These are phyloP conservation scores for Microdochium trichocladiopsis DNA, from an alignment of 2,329 filamentous ascomycete species.

Conservation along the genomic window DNA sequence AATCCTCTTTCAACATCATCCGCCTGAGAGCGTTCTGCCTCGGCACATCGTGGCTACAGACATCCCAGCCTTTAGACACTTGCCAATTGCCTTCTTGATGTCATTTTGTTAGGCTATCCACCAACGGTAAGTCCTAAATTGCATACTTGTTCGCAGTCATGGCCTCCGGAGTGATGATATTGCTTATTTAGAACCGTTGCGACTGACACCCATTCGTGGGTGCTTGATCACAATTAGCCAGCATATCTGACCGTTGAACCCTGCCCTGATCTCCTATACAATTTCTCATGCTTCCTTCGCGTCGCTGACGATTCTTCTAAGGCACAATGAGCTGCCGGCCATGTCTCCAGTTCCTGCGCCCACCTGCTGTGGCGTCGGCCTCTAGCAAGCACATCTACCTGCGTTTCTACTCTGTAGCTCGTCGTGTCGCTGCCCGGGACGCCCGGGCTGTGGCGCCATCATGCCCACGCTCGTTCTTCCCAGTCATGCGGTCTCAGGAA, in stretches of 20 bases:
- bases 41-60: too few relatives aligned
- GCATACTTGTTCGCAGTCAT: background rate
- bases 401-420: slow-evolving; percentile 38
- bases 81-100: too few relatives aligned
- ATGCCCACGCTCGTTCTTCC: background rate
- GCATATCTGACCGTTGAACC: slow-evolving; percentile 30
- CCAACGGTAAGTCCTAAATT: background rate
- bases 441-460: background rate
- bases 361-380: slow-evolving; percentile 38
- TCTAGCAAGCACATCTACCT: slow-evolving; percentile 32
- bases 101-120: too few relatives aligned
- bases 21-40: too few relatives aligned
- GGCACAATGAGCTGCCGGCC: slow-evolving; percentile 34
- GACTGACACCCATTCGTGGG: slow-evolving; percentile 41
- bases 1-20: too few relatives aligned
- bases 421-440: background rate
- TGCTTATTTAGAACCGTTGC: slow-evolving; percentile 51
- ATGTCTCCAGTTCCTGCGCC: slow-evolving; percentile 46
- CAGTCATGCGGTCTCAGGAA: background rate
- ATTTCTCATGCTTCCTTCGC: background rate
- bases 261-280: background rate
- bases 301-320: slow-evolving; percentile 14
- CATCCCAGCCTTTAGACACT: too few relatives aligned
- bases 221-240: slow-evolving; percentile 47
- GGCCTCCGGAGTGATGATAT: slow-evolving; percentile 36